Base-by-base conservation (phyloP, 345 rosid genomes). In the Populus deltoides region DNA sequence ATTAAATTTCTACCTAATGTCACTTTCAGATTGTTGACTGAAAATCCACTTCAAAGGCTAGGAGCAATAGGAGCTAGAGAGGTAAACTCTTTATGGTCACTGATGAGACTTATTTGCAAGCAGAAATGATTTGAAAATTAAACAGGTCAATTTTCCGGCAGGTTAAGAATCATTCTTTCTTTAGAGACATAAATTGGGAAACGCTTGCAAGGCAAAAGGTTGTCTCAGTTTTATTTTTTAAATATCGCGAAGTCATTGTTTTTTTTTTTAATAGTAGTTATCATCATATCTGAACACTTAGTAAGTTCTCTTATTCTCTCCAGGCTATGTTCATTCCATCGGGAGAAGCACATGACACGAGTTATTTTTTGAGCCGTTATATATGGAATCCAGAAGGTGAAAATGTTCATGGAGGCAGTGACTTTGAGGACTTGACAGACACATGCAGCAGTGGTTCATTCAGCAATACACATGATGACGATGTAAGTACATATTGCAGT, bases 171-270 rank as follows among this genome's bases (percentile, higher is more conserved):
- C 98, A 96, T 83, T 77, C 87, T 69, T 93, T 96, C 81, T 93
- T 96, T 83, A 89, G 86, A 87, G 86, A 96, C 85, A 90, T 93
- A 51, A 96, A 87, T 85, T 96, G 97, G 99, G 97, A 90, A 81
- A 93, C 99, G 5, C 93, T 96, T 62, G 92, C 99, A 38, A 83
- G 96, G 83, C 99, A 96, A 85, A 96, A 96, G 97, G 98, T 93
- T 39, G 69, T 41, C 22, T 59, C 36, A 11, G 68, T 57, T 63
- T 45, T 18, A 49, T 12, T 53, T 53, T 53, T 53, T 20, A 6
- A 20, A 47, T 18, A 53, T 20, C 18, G 0, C 7, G 1, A 53
- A 22, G 59, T 53, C 10, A 39, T 20, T 41, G 1, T 22, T 24
- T 36, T 61, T 47, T 36, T 35, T 63, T 41, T 68, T 7, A 10